Evolutionary conservation across 805 yeast species (phyloP), one percentile per base, ranked within the genome.

Genomic region (Ogataea sp.): DNA sequence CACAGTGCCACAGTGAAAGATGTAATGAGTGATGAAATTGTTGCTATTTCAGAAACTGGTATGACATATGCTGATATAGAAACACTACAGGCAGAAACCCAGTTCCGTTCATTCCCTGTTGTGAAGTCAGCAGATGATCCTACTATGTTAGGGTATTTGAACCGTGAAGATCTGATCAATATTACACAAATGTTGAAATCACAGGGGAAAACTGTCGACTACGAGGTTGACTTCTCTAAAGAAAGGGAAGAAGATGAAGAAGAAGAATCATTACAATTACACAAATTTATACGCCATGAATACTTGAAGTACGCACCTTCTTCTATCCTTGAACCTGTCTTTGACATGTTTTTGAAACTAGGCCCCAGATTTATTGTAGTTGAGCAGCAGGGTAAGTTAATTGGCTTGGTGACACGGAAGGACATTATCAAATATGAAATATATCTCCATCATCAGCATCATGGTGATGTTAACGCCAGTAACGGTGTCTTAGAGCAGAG

Each of bases 391-490:
- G 93, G 89, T 2, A 44, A 54, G 2, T 53, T 86, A 15, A 69
- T 68, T 14, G 98, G 98, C 0, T 53, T 86, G n/a, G 62, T 94
- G 1, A 86, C 96, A 0, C 70, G 89, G 41, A 93, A 93, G 52
- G 97, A 89, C 53, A 66, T 90, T 15, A 59, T 89, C 38, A 68
- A 80, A 44, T 86, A 73, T 50, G 83, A 80, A 46, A 44, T 55
- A 10, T 58, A 59, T 39, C 38, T 59, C 30, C 63, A 64, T 36
- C 5, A 14, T 16, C 10, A n/a, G 11, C 21, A 17, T 17, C 21
- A 18, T 25, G 31, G 15, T 16, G 21, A 10, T 31, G 33, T 23
- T 23, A 23, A 14, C 4, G 11, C n/a, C 7, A 21, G 7, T 33
- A 28, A 23, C 15, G 28, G 23, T n/a, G 28, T 8, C 13, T 36